Conservation (phyloP, 140 eudicot species). For the Stevia rebaudiana region DNA sequence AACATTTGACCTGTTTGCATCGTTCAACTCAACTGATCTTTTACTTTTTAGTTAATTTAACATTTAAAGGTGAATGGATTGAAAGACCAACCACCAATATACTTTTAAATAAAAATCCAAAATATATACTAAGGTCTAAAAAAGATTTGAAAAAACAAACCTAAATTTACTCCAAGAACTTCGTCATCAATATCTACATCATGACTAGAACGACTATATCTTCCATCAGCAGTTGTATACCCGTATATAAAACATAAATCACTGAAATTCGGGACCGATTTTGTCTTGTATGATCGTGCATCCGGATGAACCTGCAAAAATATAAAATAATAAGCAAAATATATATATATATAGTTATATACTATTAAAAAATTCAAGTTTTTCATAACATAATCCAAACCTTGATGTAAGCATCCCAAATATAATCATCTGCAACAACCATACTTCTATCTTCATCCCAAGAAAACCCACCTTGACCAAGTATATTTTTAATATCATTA, state of each 20-base stretch:
- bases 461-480: slow-evolving; percentile 47
- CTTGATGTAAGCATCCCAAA: slow-evolving; percentile 58
- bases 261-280: slow-evolving; percentile 40
- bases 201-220: slow-evolving; percentile 65
- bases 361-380: not conserved
- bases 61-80: not conserved
- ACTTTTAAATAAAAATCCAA: not conserved
- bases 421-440: slow-evolving; percentile 54
- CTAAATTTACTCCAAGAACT: slow-evolving; percentile 32
- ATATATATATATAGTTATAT: not conserved
- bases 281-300: slow-evolving; percentile 46
- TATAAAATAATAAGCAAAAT: not conserved
- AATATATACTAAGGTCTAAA: not conserved
- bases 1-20: not conserved
- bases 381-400: slow-evolving; percentile 11
- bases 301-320: slow-evolving; percentile 46
- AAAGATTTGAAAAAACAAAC: slow-evolving; percentile 29
- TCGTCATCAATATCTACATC: slow-evolving; percentile 53
- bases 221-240: slow-evolving; percentile 59
- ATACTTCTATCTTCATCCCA: slow-evolving; percentile 47
- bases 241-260: slow-evolving; percentile 52
- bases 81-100: not conserved
- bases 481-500: slow-evolving; percentile 42
- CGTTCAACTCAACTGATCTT: not conserved
- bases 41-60: not conserved